Evolutionary conservation across 2,329 filamentous ascomycete species (phyloP).

Genomic region (Fusarium buxicola): DNA sequence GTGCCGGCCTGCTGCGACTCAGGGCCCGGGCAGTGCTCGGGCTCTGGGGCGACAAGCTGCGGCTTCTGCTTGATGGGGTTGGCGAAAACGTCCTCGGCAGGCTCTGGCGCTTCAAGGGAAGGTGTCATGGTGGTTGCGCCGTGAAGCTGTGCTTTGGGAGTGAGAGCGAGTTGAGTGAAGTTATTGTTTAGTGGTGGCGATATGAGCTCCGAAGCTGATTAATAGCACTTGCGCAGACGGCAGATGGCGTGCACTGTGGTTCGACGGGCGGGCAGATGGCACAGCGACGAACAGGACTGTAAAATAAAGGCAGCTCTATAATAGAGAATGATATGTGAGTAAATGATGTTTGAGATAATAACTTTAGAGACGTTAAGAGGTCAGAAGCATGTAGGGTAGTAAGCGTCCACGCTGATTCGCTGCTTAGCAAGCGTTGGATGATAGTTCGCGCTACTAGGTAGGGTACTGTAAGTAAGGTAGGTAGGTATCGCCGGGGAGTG

Average conservation of each 20-base stretch:
- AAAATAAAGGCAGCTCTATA: not conserved
- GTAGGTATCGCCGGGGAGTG: slow-evolving; percentile 18
- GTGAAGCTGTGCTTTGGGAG: slow-evolving; percentile 4
- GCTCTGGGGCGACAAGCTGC: slow-evolving; percentile 91
- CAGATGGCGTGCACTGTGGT: not conserved
- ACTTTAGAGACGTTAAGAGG: too few species aligned
- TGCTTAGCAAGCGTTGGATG: slow-evolving; percentile 29
- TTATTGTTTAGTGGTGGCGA: slow-evolving; percentile 32
- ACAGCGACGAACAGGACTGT: not conserved
- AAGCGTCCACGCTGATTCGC: slow-evolving; percentile 38
- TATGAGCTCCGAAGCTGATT: slow-evolving; percentile 35
- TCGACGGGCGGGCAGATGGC: not conserved
- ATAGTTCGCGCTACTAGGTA: slow-evolving; percentile 15
- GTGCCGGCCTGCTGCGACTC: slow-evolving; percentile 78
- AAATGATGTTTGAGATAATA: not conserved
- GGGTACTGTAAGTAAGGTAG: too few species aligned
- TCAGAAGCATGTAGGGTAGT: too few species aligned
- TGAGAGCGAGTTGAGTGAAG: not conserved
- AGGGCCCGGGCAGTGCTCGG: slow-evolving; percentile 95
- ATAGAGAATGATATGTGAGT: not conserved
- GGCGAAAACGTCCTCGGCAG: slow-evolving; percentile 76
- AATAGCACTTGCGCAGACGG: slow-evolving; percentile 19
- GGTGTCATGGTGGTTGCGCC: slow-evolving; percentile 74
- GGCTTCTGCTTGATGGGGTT: slow-evolving; percentile 83
- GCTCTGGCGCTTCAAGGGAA: slow-evolving; percentile 77